These are phyloP conservation scores for Suhomyces emberorum DNA, from an alignment of 805 yeast genomes.

Conservation along the genomic window DNA sequence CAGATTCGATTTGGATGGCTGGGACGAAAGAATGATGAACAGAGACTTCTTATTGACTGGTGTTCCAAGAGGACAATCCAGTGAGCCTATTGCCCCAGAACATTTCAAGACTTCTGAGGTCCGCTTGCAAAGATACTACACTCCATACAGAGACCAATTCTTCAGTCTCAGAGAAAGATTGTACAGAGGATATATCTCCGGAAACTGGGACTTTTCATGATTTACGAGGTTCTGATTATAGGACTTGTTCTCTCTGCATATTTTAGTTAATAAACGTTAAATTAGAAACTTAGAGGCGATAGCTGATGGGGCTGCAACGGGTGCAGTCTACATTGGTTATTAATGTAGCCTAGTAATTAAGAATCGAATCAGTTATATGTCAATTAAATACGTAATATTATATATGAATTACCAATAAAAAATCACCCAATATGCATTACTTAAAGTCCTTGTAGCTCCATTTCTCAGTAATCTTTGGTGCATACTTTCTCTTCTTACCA, in stretches of 20 bases:
- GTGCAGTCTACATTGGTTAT: no score
- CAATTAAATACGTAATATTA: no score
- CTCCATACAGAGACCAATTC: conserved; percentile 47
- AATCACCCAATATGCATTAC: no score
- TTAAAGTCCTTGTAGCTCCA: conserved; percentile 91
- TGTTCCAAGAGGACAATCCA: conserved; percentile 62
- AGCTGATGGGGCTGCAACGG: no score
- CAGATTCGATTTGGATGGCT: conserved; percentile 41
- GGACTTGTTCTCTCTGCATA: background rate
- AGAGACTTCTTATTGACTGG: conserved; percentile 81
- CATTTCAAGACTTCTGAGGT: conserved; percentile 63
- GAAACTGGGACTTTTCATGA: conserved; percentile 41
- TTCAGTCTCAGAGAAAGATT: conserved; percentile 46
- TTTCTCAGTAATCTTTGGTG: conserved; percentile 80
- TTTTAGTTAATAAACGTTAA: background rate
- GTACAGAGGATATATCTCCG: conserved; percentile 44
- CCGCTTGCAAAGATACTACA: conserved; percentile 38
- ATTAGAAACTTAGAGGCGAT: no score
- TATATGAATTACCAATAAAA: no score
- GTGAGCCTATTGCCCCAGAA: conserved; percentile 69
- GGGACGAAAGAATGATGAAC: conserved; percentile 52
- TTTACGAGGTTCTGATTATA: background rate
- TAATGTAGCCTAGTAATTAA: no score
- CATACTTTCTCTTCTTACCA: conserved; percentile 61
- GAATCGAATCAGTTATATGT: no score